Percentiles rank a stretch among this genome's conserved stretches.
These are phyloP conservation scores for Zelopaecilomyces penicillatus DNA, from an alignment of 2,329 filamentous ascomycete species.

Conservation along the genomic window DNA sequence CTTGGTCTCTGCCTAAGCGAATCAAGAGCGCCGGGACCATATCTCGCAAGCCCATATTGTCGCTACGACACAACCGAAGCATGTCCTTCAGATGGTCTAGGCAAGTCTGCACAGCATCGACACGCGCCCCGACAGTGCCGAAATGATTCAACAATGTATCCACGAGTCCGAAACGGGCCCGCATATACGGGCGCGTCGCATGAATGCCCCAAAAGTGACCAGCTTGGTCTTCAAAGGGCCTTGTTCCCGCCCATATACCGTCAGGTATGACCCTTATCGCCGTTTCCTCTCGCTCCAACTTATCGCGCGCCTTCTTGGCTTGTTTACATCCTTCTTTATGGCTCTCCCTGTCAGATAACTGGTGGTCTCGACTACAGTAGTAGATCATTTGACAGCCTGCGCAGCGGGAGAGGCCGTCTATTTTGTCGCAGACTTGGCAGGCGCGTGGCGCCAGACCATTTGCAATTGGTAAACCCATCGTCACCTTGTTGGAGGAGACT, in stretches of 20 bases:
- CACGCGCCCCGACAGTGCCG: slow-evolving; percentile 20
- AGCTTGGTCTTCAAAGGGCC: slow-evolving; percentile 28
- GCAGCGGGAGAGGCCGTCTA: slow-evolving; percentile 22
- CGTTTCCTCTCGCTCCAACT: slow-evolving; percentile 27
- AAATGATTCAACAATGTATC: slow-evolving; percentile 20
- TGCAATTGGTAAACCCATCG: no score
- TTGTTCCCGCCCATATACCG: slow-evolving; percentile 18
- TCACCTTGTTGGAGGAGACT: no score
- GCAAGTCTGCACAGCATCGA: slow-evolving; percentile 20
- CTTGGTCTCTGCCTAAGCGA: slow-evolving; percentile 40
- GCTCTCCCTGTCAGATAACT: slow-evolving; percentile 23
- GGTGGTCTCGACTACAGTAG: slow-evolving; percentile 40
- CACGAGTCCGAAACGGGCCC: slow-evolving; percentile 21
- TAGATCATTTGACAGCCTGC: slow-evolving; percentile 31
- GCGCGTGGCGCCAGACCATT: no score
- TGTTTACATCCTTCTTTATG: slow-evolving; percentile 35
- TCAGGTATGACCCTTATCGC: slow-evolving; percentile 23
- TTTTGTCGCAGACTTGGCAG: no score
- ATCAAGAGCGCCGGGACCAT: slow-evolving; percentile 34
- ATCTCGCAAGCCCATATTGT: slow-evolving; percentile 35
- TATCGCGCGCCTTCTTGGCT: slow-evolving; percentile 19
- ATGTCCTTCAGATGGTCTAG: slow-evolving; percentile 35
- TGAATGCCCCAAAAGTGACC: slow-evolving; percentile 35
- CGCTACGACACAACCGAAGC: slow-evolving; percentile 32
- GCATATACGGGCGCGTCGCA: slow-evolving; percentile 37